Percentiles rank a stretch among this genome's conserved stretches.
Conservation (phyloP, 768 basidiomycete species). For the Mycena alexandri region DNA sequence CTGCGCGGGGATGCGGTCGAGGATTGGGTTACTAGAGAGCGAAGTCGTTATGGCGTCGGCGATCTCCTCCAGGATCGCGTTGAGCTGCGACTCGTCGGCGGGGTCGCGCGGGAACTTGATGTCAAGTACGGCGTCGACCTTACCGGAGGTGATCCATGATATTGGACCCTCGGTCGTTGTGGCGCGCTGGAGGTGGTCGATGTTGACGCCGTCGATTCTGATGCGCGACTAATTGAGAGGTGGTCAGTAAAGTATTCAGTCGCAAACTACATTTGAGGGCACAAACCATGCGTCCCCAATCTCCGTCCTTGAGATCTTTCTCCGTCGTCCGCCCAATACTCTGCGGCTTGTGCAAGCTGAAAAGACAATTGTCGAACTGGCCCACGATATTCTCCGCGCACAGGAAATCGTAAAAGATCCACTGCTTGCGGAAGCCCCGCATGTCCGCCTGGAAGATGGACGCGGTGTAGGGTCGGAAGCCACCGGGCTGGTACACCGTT, state of each 20-base stretch:
- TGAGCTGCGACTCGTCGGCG: slow-evolving; percentile 74
- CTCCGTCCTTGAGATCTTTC: slow-evolving; percentile 84
- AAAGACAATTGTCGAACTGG: slow-evolving; percentile 97
- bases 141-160: slow-evolving; percentile 98
- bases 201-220: slow-evolving; percentile 95
- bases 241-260: too few species aligned
- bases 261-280: neutral
- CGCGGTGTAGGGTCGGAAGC: slow-evolving; percentile 91
- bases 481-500: slow-evolving; percentile 93
- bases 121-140: slow-evolving; percentile 96
- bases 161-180: slow-evolving; percentile 89
- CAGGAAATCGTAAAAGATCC: slow-evolving; percentile 96
- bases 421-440: slow-evolving; percentile 86
- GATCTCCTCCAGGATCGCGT: slow-evolving; percentile 89
- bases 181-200: slow-evolving; percentile 93
- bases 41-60: slow-evolving; percentile 88
- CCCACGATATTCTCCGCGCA: slow-evolving; percentile 97
- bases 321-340: slow-evolving; percentile 93
- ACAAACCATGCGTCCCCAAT: slow-evolving; percentile 90
- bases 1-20: slow-evolving; percentile 84
- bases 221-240: slow-evolving; percentile 79
- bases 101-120: slow-evolving; percentile 95
- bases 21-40: slow-evolving; percentile 51
- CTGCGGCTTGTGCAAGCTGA: slow-evolving; percentile 96
- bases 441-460: slow-evolving; percentile 96